These are phyloP conservation scores for Yamadazyma sp. DNA, from an alignment of 1,139 yeast genomes.

Conservation along the genomic window DNA sequence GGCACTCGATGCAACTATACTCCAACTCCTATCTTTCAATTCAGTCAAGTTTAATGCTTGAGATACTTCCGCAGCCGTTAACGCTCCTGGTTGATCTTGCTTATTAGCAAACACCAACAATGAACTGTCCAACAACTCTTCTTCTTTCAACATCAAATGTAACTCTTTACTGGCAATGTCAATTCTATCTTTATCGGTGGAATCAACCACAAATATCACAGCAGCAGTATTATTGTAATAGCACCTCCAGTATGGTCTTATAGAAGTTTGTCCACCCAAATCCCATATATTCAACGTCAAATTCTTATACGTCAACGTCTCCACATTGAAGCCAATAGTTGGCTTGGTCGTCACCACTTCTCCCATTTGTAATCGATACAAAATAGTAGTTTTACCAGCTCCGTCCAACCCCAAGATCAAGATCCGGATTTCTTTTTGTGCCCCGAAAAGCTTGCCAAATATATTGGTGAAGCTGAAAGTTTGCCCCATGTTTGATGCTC, in stretches of 20 bases:
- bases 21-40: constrained; percentile 95
- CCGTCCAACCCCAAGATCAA: constrained; percentile 93
- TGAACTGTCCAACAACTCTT: constrained; percentile 87
- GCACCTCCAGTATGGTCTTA: constrained; percentile 97
- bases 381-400: constrained; percentile 95
- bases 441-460: constrained; percentile 86
- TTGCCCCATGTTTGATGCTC: constrained; percentile 61
- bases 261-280: constrained; percentile 95
- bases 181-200: constrained; percentile 92
- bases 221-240: constrained; percentile 96
- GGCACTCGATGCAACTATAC: constrained; percentile 95
- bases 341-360: constrained; percentile 95
- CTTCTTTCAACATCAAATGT: constrained; percentile 89
- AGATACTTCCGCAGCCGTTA: constrained; percentile 92
- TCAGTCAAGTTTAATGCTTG: constrained; percentile 83
- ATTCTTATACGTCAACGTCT: constrained; percentile 86
- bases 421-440: constrained; percentile 86
- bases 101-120: constrained; percentile 93
- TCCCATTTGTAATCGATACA: constrained; percentile 88
- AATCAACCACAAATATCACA: constrained; percentile 92
- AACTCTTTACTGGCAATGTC: constrained; percentile 85
- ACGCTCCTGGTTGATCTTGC: constrained; percentile 95
- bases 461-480: constrained; percentile 72
- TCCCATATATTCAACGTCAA: constrained; percentile 88
- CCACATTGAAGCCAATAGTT: constrained; percentile 96